Conservation (phyloP, 495 filamentous ascomycete species). For the Haplographium delicatum region DNA sequence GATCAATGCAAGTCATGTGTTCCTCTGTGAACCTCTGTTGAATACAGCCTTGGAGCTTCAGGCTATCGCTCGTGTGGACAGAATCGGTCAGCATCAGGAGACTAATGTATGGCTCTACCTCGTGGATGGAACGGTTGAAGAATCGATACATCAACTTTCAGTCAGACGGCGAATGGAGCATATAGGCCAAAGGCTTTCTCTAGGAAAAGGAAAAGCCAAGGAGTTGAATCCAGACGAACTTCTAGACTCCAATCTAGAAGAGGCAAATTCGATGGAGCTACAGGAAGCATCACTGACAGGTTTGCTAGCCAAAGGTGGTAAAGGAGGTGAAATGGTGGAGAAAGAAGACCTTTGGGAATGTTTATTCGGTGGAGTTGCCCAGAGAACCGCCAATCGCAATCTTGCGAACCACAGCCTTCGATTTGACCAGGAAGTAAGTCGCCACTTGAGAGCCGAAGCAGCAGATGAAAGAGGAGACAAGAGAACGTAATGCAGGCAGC, state of each 20-base stretch:
- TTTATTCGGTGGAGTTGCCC: conserved; percentile 55
- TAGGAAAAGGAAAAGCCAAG: conserved; percentile 30
- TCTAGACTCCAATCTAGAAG: conserved; percentile 35
- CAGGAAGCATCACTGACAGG: conserved; percentile 60
- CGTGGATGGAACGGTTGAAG: conserved; percentile 80
- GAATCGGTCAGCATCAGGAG: conserved; percentile 81
- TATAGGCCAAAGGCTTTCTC: conserved; percentile 45
- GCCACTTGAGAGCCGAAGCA: conserved; percentile 21
- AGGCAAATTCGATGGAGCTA: conserved; percentile 79
- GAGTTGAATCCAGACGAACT: conserved; percentile 24
- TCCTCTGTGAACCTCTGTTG: conserved; percentile 87
- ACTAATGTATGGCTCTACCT: conserved; percentile 97
- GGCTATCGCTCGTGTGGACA: conserved; percentile 87
- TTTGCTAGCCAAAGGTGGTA: conserved; percentile 62
- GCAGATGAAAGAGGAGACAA: conserved; percentile 13
- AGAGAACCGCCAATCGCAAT: neutral
- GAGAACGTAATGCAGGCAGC: neutral
- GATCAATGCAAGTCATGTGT: conserved; percentile 88
- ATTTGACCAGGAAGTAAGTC: conserved; percentile 11
- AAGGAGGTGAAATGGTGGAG: conserved; percentile 75
- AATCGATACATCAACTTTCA: conserved; percentile 81
- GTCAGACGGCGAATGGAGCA: conserved; percentile 72
- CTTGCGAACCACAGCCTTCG: conserved; percentile 6
- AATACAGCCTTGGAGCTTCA: conserved; percentile 92
- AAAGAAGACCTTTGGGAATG: conserved; percentile 85